Percentiles rank a stretch among this genome's conserved stretches.
Conservation (phyloP, 495 filamentous ascomycete genomes). For the Pseudomonodictys pantanalensis region DNA sequence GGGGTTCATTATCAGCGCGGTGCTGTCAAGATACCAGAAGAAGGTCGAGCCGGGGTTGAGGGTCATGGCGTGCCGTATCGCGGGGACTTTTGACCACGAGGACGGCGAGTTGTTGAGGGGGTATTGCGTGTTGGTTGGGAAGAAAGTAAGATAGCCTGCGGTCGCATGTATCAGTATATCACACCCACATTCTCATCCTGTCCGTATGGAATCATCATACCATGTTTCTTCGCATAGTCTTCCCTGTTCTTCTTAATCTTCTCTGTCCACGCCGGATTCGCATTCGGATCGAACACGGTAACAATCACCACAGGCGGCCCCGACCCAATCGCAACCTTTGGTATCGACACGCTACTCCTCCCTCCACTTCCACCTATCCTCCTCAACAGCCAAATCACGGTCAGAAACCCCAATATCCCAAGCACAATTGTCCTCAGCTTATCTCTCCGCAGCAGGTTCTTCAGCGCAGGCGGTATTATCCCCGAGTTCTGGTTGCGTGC, state of each 20-base stretch:
- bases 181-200: too few species aligned
- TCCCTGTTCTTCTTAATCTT: constrained; percentile 77
- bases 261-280: constrained; percentile 60
- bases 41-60: constrained; percentile 67
- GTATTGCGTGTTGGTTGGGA: constrained; percentile 74
- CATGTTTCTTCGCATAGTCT: constrained; percentile 84
- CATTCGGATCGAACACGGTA: constrained; percentile 69
- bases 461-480: constrained; percentile 13
- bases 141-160: constrained; percentile 83
- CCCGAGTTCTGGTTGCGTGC: constrained; percentile 47
- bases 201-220: constrained; percentile 52
- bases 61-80: constrained; percentile 87
- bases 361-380: constrained; percentile 20
- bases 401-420: constrained; percentile 53
- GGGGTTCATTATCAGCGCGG: constrained; percentile 89
- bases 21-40: constrained; percentile 80
- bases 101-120: constrained; percentile 61
- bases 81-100: constrained; percentile 78
- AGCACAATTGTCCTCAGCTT: constrained; percentile 64
- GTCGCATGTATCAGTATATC: too few species aligned
- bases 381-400: constrained; percentile 59
- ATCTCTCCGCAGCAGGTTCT: constrained; percentile 56
- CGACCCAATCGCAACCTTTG: constrained; percentile 48
- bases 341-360: neutral
- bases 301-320: constrained; percentile 83